Conservation (phyloP, 768 basidiomycete species). For the Trametes villosa region DNA sequence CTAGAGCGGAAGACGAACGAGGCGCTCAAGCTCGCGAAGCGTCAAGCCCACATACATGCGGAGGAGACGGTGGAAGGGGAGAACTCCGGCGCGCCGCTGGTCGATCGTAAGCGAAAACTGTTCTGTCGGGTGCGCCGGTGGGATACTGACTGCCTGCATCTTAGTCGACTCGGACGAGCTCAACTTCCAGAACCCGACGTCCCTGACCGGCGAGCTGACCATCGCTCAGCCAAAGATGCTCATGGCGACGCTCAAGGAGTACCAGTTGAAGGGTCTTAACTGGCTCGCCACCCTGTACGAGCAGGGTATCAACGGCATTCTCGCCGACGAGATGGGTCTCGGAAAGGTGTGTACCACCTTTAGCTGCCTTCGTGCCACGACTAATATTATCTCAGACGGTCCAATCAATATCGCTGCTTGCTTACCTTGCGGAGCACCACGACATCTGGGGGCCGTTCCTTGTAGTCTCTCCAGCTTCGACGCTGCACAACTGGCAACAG, state of each 20-base stretch:
- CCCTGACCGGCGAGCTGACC: slow-evolving; percentile 79
- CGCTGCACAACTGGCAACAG: slow-evolving; percentile 99
- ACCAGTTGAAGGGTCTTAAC: slow-evolving; percentile 96
- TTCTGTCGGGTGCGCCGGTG: too few species aligned
- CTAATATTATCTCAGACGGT: slow-evolving; percentile 64
- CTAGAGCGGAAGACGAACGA: slow-evolving; percentile 82
- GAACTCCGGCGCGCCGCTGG: slow-evolving; percentile 50
- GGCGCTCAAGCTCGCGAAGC: slow-evolving; percentile 69
- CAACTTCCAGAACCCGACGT: slow-evolving; percentile 98
- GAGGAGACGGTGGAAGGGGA: slow-evolving; percentile 42
- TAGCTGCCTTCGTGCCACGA: background rate
- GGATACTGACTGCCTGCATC: background rate
- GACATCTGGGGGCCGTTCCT: slow-evolving; percentile 99
- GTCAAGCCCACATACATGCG: slow-evolving; percentile 47
- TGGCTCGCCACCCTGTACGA: slow-evolving; percentile 98
- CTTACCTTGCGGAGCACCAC: slow-evolving; percentile 95
- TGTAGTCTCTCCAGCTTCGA: slow-evolving; percentile 96
- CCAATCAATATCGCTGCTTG: slow-evolving; percentile 94
- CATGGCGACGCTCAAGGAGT: slow-evolving; percentile 96
- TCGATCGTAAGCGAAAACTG: slow-evolving; percentile 63
- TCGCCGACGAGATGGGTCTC: slow-evolving; percentile 98
- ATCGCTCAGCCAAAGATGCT: slow-evolving; percentile 95
- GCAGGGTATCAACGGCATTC: slow-evolving; percentile 98
- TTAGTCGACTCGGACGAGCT: slow-evolving; percentile 94
- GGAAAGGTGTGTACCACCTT: slow-evolving; percentile 61